These are phyloP conservation scores for Hericium erinaceus DNA, from an alignment of 768 basidiomycete species.

Conservation along the genomic window DNA sequence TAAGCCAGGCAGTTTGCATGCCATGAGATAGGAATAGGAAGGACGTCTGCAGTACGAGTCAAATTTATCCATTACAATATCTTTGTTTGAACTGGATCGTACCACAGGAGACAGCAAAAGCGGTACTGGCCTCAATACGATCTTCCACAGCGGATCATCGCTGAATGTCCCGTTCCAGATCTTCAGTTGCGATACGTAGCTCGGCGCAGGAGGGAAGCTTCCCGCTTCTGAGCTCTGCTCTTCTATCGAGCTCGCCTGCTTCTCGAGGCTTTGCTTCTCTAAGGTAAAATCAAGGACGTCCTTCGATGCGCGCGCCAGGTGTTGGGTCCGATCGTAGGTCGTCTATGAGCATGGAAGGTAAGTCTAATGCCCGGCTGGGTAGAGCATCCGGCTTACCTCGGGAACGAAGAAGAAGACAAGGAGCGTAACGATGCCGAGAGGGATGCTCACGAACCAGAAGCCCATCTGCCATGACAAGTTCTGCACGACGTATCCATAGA, in stretches of 20 bases:
- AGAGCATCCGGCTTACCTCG: constrained; percentile 20
- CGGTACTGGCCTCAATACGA: constrained; percentile 33
- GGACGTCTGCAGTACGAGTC: constrained; percentile 19
- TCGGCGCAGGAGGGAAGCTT: constrained; percentile 11
- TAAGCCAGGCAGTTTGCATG: constrained; percentile 37
- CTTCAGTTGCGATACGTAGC: constrained; percentile 26
- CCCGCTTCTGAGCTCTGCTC: constrained; percentile 1
- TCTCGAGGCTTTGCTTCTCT: constrained; percentile 8
- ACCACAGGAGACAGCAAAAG: constrained; percentile 35
- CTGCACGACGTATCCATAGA: constrained; percentile 39
- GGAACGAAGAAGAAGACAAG: constrained; percentile 35
- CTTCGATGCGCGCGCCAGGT: not conserved
- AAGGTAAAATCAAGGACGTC: not conserved
- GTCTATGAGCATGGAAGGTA: constrained; percentile 20
- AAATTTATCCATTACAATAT: not conserved
- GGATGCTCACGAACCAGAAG: constrained; percentile 40
- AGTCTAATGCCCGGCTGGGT: not conserved
- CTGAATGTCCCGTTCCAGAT: constrained; percentile 31
- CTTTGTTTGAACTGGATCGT: constrained; percentile 5
- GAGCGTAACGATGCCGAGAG: constrained; percentile 28
- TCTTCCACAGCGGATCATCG: constrained; percentile 24
- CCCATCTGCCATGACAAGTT: constrained; percentile 35
- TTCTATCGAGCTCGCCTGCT: constrained; percentile 4
- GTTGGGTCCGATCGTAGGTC: constrained; percentile 19
- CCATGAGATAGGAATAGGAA: constrained; percentile 31